A percentile compares a stretch with the other conserved stretches of the same genome.
phyloP scores from a whole-genome alignment of 305 asterid species.

The Fraxinus ornus region DNA sequence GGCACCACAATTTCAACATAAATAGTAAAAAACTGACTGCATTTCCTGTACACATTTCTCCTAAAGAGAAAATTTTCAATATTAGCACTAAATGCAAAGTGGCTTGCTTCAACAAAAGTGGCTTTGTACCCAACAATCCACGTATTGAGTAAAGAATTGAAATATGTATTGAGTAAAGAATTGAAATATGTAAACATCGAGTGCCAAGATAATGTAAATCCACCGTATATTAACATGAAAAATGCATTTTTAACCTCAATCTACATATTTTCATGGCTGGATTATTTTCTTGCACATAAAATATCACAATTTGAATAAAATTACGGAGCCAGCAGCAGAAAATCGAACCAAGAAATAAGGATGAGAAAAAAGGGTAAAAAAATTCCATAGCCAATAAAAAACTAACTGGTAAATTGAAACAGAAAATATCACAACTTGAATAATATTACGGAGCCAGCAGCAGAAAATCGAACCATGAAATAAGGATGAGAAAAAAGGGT shows the following conservation, averaged over 20 bases:
- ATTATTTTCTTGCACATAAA: background rate
- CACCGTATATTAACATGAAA: conserved; percentile 20
- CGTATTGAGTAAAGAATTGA: conserved; percentile 28
- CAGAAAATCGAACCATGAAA: background rate
- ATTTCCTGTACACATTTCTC: background rate
- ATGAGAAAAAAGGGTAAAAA: background rate
- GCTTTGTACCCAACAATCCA: background rate
- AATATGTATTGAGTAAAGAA: conserved; percentile 34
- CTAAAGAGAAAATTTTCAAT: background rate
- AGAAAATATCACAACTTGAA: background rate
- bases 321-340: background rate
- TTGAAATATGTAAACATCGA: conserved; percentile 32
- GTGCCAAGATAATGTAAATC: conserved; percentile 6
- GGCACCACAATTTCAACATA: background rate
- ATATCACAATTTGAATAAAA: background rate
- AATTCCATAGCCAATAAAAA: background rate
- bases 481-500: background rate
- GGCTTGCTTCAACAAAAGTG: background rate
- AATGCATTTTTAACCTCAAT: conserved; percentile 23
- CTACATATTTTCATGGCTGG: conserved; percentile 23
- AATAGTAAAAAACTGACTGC: background rate
- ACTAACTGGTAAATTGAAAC: background rate
- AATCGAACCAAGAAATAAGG: background rate
- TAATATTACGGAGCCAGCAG: background rate
- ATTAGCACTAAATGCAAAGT: background rate